Conservation (phyloP, 768 basidiomycete species). For the Pleurotus djamor region DNA sequence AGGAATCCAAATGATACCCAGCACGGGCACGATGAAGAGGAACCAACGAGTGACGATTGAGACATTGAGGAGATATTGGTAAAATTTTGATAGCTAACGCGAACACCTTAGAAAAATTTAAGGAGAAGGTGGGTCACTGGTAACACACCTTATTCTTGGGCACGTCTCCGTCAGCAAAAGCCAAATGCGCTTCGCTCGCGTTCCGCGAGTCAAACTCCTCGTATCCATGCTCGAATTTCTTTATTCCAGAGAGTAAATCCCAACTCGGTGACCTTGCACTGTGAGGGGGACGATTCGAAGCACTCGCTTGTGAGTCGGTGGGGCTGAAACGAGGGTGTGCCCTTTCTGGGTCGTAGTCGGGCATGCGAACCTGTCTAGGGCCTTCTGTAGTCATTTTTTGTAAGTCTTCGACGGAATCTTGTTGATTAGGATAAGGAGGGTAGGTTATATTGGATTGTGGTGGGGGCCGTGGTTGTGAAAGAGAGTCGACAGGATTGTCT, state of each 20-base stretch:
- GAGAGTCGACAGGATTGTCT: background rate
- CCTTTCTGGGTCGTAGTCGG: constrained; percentile 20
- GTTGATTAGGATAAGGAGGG: background rate
- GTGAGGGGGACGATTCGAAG: constrained; percentile 4
- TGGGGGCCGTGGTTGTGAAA: constrained; percentile 1
- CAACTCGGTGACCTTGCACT: constrained; percentile 37
- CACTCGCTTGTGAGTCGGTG: background rate
- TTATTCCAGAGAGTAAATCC: constrained; percentile 48
- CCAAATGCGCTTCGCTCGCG: constrained; percentile 47
- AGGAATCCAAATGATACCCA: constrained; percentile 69
- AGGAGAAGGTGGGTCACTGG: background rate
- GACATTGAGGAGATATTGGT: constrained; percentile 71
- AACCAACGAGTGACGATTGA: constrained; percentile 82
- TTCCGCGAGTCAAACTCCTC: constrained; percentile 57
- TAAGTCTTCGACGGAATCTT: background rate
- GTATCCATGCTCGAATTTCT: constrained; percentile 52
- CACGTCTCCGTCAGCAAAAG: constrained; percentile 60
- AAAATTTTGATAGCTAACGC: constrained; percentile 54
- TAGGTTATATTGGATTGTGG: background rate
- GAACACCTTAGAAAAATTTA: background rate
- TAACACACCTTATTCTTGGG: constrained; percentile 51
- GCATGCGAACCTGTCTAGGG: constrained; percentile 1
- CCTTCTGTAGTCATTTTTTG: background rate
- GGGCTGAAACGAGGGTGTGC: constrained; percentile 10
- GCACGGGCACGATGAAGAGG: constrained; percentile 73